phyloP scores from a whole-genome alignment of 2,329 filamentous ascomycete species.

The Penicillium polonicum region DNA sequence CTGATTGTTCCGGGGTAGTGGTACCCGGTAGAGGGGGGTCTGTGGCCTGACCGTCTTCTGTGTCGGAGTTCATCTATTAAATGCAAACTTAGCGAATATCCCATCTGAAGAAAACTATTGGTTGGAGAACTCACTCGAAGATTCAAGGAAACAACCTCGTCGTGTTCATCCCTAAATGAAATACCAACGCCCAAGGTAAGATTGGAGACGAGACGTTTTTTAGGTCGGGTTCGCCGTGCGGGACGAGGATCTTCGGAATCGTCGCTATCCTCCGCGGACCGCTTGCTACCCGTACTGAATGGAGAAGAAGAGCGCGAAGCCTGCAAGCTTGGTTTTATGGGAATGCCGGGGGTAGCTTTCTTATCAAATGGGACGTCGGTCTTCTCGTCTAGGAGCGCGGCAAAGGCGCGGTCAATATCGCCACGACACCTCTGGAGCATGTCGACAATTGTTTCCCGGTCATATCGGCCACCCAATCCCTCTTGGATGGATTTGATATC shows the following conservation, averaged over 20 bases:
- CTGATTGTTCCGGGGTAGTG: conserved; percentile 10
- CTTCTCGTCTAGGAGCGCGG: conserved; percentile 52
- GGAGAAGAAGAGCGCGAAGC: conserved; percentile 45
- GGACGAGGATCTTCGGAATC: conserved; percentile 37
- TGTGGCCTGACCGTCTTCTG: conserved; percentile 16
- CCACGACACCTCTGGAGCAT: conserved; percentile 55
- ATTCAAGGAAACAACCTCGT: conserved; percentile 41
- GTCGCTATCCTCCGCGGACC: conserved; percentile 42
- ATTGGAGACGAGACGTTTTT: conserved; percentile 37
- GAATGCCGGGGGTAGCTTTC: conserved; percentile 21
- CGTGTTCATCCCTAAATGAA: conserved; percentile 38
- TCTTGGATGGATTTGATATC: conserved; percentile 55
- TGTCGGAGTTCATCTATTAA: conserved; percentile 18
- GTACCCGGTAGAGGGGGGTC: conserved; percentile 2
- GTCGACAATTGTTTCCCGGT: conserved; percentile 52
- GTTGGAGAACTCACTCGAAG: conserved; percentile 28
- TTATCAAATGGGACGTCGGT: conserved; percentile 23
- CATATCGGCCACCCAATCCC: conserved; percentile 52
- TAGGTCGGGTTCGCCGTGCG: conserved; percentile 30
- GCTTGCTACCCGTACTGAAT: conserved; percentile 44
- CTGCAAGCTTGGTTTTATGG: conserved; percentile 35
- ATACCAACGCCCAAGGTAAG: conserved; percentile 39
- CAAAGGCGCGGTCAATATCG: conserved; percentile 55
- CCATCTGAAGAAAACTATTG: background rate
- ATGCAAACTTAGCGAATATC: background rate